A percentile compares a stretch with the other conserved stretches of the same genome.
Evolutionary conservation across 257 asterid species (phyloP).

Genomic region (Jaltomata sinuosa): DNA sequence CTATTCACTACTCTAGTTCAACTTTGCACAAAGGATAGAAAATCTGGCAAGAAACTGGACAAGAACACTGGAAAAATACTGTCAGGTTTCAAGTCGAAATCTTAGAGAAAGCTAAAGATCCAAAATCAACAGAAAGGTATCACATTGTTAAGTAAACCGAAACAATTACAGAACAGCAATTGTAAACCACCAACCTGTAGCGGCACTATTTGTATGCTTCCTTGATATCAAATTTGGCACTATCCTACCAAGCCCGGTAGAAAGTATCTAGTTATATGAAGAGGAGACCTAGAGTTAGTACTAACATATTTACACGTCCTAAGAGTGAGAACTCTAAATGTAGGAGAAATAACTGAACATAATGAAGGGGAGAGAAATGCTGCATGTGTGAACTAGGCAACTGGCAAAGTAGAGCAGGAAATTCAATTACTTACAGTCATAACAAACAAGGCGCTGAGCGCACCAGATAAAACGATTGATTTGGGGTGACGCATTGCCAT

Average conservation of each 20-base stretch:
- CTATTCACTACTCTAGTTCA: not conserved
- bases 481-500: conserved; percentile 99
- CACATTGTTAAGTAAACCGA: not conserved
- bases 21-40: not conserved
- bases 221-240: conserved; percentile 95
- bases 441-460: conserved; percentile 91
- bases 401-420: not conserved
- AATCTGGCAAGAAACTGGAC: not conserved
- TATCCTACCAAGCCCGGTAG: conserved; percentile 96
- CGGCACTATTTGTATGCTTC: conserved; percentile 95
- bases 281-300: conserved; percentile 3
- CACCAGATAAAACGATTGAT: conserved; percentile 88
- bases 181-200: conserved; percentile 43
- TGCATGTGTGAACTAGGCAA: not conserved
- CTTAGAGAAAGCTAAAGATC: not conserved
- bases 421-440: conserved; percentile 73
- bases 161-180: not conserved
- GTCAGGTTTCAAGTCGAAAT: not conserved
- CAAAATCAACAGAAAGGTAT: not conserved
- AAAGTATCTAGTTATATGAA: conserved; percentile 52
- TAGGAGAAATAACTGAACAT: not conserved
- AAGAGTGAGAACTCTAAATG: not conserved
- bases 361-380: not conserved
- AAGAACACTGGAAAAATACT: not conserved
- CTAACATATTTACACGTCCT: not conserved